These are phyloP conservation scores for Candida maris DNA, from an alignment of 805 yeast genomes.

Conservation along the genomic window DNA sequence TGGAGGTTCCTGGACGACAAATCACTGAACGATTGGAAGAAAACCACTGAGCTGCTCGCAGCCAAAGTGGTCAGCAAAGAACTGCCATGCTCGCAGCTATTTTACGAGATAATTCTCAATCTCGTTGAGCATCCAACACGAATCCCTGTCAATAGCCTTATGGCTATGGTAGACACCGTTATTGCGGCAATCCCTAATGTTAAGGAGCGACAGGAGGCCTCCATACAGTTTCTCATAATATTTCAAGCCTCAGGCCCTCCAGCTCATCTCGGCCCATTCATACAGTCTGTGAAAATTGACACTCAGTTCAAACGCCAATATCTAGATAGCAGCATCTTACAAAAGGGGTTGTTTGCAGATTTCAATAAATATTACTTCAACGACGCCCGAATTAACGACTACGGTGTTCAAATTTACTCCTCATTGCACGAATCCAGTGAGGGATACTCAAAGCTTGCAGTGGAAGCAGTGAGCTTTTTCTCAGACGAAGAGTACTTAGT, in stretches of 20 bases:
- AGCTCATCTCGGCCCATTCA: constrained; percentile 16
- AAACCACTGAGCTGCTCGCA: constrained; percentile 9
- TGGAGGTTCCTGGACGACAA: constrained; percentile 17
- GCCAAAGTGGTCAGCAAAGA: constrained; percentile 10
- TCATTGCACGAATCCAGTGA: constrained; percentile 70
- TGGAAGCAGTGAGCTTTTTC: constrained; percentile 44
- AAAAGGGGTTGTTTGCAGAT: constrained; percentile 28
- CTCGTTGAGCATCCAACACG: constrained; percentile 24
- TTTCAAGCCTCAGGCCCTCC: constrained; percentile 25
- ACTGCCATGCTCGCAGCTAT: constrained; percentile 14
- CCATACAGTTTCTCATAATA: constrained; percentile 24
- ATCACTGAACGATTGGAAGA: constrained; percentile 13
- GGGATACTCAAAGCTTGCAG: constrained; percentile 67
- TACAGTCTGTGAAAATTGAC: constrained; percentile 27
- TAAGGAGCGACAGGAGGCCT: constrained; percentile 19
- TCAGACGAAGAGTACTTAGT: constrained; percentile 35
- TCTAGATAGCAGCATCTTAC: constrained; percentile 25
- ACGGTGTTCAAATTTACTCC: constrained; percentile 42
- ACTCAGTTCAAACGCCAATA: constrained; percentile 25
- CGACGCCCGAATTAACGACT: constrained; percentile 29
- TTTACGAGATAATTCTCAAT: constrained; percentile 26
- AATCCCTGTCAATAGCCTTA: constrained; percentile 13
- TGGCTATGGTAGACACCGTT: constrained; percentile 19
- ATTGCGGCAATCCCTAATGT: constrained; percentile 16
- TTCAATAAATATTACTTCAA: constrained; percentile 27